Evolutionary conservation across 2,329 filamentous ascomycete species (phyloP), one percentile per base, ranked within the genome.

Genomic region (Diaporthe vexans): DNA sequence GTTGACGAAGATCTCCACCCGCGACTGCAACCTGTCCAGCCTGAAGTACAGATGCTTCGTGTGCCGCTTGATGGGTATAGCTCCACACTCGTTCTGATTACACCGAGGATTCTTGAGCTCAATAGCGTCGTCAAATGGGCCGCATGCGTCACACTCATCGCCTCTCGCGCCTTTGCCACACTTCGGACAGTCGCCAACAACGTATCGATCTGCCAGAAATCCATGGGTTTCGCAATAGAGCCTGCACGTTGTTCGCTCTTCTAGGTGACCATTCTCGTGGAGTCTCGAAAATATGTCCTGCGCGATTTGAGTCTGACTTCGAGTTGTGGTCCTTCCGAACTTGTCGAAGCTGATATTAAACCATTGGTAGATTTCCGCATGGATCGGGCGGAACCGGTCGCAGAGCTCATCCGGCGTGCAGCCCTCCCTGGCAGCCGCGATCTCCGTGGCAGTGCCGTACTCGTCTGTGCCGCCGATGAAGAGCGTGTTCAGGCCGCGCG

Each of bases 321-420:
- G 82, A 8, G 93, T 95, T 0, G 93, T 92, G 15, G 93, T 95
- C 61, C 92, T 89, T 68, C 93, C 93, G 79, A 94, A 95, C 81
- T 93, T 90, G 83, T 95, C 93, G 81, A 95, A 95, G 54, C 86
- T 89, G 79, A 95, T 94, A 79, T 92, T 90, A 83, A 95, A 95
- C 93, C 93, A 94, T 79, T 94, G 86, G 82, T 94, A 94, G 72
- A 94, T 90, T 68, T 93, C 91, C 72, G 91, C 87, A 81, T 94
- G 93, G 65, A 94, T 88, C 78, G 89, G 89, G 83, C 93, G 91
- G 85, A 94, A 94, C 83, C 94, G 94, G 82, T 92, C 88, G 84
- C 93, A 94, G 5, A 94, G 88, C 81, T 94, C 87, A 79, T 92
- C 86, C 21, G 93, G 92, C 5, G 90, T 93, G 75, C 93, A 84